A percentile compares a stretch with the other conserved stretches of the same genome.
Conservation (phyloP, 768 basidiomycete genomes). For the Podaxis sp. region DNA sequence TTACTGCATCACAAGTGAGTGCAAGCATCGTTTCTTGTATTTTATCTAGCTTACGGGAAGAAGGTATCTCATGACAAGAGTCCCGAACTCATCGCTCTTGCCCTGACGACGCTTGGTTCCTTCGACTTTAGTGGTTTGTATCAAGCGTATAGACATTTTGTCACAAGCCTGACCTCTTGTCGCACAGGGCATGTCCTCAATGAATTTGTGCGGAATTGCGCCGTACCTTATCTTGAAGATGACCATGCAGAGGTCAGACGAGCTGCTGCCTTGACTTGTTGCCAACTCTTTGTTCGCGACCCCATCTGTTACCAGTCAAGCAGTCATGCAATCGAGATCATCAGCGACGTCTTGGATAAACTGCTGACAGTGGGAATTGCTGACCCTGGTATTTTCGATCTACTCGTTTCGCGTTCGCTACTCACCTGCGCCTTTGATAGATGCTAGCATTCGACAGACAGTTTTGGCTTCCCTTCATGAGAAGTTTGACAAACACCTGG, state of each 20-base stretch:
- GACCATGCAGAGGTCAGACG: constrained; percentile 85
- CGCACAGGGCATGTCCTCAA: constrained; percentile 82
- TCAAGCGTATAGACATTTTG: neutral
- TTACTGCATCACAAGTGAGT: constrained; percentile 46
- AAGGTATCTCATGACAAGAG: constrained; percentile 55
- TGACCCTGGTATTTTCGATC: constrained; percentile 70
- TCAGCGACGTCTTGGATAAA: constrained; percentile 97
- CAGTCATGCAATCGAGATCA: constrained; percentile 93
- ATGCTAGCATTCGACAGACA: constrained; percentile 78
- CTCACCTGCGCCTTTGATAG: constrained; percentile 32
- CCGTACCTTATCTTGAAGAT: constrained; percentile 91
- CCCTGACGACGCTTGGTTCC: constrained; percentile 79
- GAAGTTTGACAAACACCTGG: constrained; percentile 93
- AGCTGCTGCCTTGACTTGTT: constrained; percentile 90
- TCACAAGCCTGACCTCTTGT: neutral
- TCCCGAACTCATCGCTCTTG: constrained; percentile 73
- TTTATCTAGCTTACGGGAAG: constrained; percentile 5
- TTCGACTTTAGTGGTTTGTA: constrained; percentile 90
- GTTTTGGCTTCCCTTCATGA: constrained; percentile 88
- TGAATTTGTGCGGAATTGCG: constrained; percentile 91
- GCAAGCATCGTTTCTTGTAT: constrained; percentile 16
- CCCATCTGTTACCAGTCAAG: constrained; percentile 96
- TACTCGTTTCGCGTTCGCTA: constrained; percentile 8
- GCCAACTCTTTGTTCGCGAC: constrained; percentile 87
- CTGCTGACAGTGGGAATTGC: constrained; percentile 93